Percentiles rank a stretch among this genome's conserved stretches.
Conservation (phyloP, 345 rosid species). For the Citrus reticulata region DNA sequence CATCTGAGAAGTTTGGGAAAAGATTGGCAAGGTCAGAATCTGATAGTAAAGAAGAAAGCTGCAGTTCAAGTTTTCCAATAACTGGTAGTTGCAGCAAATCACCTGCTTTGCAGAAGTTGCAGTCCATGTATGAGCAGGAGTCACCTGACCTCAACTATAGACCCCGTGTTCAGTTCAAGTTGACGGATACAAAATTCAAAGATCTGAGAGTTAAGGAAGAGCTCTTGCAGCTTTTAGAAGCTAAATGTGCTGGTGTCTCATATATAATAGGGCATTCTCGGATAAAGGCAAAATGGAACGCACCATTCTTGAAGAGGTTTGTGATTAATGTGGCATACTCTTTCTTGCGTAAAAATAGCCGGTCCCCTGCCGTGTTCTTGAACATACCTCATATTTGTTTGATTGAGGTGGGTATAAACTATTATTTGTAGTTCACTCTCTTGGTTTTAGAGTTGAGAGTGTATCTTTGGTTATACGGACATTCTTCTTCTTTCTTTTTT, state of each 20-base stretch:
- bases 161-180: conserved; percentile 49
- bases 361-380: conserved; percentile 70
- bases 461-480: background rate
- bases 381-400: conserved; percentile 83
- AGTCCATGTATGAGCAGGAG: conserved; percentile 63
- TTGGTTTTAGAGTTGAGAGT: background rate
- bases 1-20: conserved; percentile 77
- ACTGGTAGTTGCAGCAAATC: conserved; percentile 63
- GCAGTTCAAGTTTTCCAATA: conserved; percentile 31
- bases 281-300: conserved; percentile 67
- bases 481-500: background rate
- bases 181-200: conserved; percentile 51
- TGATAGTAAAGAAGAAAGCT: conserved; percentile 33
- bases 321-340: conserved; percentile 68
- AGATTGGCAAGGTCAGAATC: conserved; percentile 52
- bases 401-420: conserved; percentile 95
- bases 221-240: conserved; percentile 71
- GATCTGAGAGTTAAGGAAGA: conserved; percentile 71
- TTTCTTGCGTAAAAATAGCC: conserved; percentile 79
- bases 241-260: conserved; percentile 70
- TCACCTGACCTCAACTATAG: conserved; percentile 41
- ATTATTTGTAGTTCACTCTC: conserved; percentile 38
- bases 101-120: conserved; percentile 46
- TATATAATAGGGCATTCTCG: conserved; percentile 71
- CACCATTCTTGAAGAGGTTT: conserved; percentile 67